Evolutionary conservation across 805 yeast species (phyloP), one percentile per base, ranked within the genome.

Genomic region (Clavispora phyllophila): DNA sequence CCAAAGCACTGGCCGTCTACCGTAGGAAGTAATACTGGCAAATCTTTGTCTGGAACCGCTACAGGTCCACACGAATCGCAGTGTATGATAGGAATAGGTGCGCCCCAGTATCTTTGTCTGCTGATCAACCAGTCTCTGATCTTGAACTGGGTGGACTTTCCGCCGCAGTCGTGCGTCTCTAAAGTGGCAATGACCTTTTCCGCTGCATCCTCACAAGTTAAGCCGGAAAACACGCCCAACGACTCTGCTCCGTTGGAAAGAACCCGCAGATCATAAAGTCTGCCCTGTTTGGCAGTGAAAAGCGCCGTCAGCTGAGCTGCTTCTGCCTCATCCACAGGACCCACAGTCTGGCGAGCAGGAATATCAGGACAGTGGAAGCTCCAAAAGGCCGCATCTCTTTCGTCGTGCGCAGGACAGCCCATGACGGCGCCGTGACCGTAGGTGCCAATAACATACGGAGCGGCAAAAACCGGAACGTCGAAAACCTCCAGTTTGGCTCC

Each of bases 381-480:
- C 96, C 97, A 91, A 57, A 93, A 91, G 7, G 73, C 86, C 53
- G 58, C 78, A 57, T 93, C 99, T 47, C 98, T 74, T 36, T 70
- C 68, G 61, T 93, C 98, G 61, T 90, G 97, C 0, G 85, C 96
- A 2, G 99, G 99, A 54, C 95, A 87, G 1, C 99, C 99, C 98
- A 93, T 91, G 0, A 91, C 98, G 0, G 96, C 96, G 31, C 96
- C 96, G 43, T 79, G 79, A 0, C 97, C 97, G 57, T 91, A 91
- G 3, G 76, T 66, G 4, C 85, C 81, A 27, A 91, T 59, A 0
- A 91, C 98, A 61, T 90, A 93, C 0, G 96, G 96, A 0, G 98
- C 96, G 2, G 76, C 90, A 66, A 77, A 93, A 0, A 91, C 79
- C 0, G 97, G 97, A 5, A 91, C 45, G 3, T 61, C 57, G 42